phyloP scores from a whole-genome alignment of 1,284 basidiomycete genomes.

The Ganoderma sinense region DNA sequence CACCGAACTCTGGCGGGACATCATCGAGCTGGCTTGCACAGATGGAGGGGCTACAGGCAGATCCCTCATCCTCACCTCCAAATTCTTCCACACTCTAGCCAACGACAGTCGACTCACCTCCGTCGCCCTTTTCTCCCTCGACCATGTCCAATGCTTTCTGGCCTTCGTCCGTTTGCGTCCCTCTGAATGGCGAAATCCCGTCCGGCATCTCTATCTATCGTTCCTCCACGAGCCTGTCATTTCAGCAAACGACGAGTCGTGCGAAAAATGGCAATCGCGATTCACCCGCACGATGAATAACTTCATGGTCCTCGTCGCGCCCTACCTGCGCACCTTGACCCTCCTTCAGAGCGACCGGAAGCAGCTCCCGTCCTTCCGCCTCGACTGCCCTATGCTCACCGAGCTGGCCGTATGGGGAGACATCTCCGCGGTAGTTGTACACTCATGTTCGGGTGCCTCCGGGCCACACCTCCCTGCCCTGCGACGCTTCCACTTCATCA shows the following conservation, averaged over 20 bases:
- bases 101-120: slow-evolving; percentile 8
- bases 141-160: slow-evolving; percentile 5
- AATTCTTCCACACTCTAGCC: slow-evolving; percentile 13
- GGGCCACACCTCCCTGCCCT: slow-evolving; percentile 6
- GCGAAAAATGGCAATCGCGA: not conserved
- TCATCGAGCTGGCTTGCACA: slow-evolving; percentile 12
- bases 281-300: not conserved
- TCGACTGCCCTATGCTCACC: slow-evolving; percentile 9
- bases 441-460: not conserved
- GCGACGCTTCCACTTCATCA: slow-evolving; percentile 14
- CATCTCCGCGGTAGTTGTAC: not conserved
- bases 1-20: slow-evolving; percentile 16
- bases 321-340: not conserved
- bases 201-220: slow-evolving; percentile 7
- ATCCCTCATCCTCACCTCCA: slow-evolving; percentile 18
- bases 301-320: not conserved
- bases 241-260: not conserved
- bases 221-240: not conserved
- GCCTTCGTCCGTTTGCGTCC: not conserved
- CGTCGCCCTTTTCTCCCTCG: slow-evolving; percentile 9
- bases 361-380: not conserved
- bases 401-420: slow-evolving; percentile 12
- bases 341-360: not conserved
- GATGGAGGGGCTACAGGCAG: slow-evolving; percentile 21
- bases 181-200: not conserved